Base-by-base conservation (phyloP, 1,284 basidiomycete species). In the Trichosporon sp. region DNA sequence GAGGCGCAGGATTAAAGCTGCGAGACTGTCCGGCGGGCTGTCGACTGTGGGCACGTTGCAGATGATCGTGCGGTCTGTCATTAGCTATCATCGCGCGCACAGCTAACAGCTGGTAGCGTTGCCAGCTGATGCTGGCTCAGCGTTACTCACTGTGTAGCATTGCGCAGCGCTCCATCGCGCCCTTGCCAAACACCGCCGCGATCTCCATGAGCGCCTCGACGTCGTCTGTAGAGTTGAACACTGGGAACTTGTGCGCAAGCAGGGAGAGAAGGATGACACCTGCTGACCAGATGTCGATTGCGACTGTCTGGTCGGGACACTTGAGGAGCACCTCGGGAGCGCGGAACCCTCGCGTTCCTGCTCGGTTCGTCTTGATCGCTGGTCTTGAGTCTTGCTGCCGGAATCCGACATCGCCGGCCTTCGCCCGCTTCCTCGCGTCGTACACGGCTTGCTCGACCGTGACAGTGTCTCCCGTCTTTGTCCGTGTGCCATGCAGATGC, bases 281-380 rank as follows among this genome's bases (percentile, higher is more conserved):
- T 1, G 90, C 93, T 1, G 96, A 92, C 96, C 96, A 99, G 54
- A 98, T 90, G 80, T 99, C 96, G 78, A 99, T 91, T 10, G 96
- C 96, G 72, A 93, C 93, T 4, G 91, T 92, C 84, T 99, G 96
- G 76, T 95, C 92, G 21, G 91, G 90, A 77, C 96, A 99, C 84
- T 99, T 99, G 65, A 99, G 85, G 32, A 99, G 84, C 10, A 99
- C 97, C 79, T 99, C 97, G 0, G 96, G 96, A 0, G 96, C 96
- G 70, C 96, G 90, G 83, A 99, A 99, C 0, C 96, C 97, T 79
- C 96, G 86, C 6, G 96, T 99, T 1, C 96, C 96, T 0, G 96
- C 97, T 69, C 96, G 90, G 80, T 99, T 99, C 4, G 97, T 96
- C 80, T 96, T 96, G 67, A 94, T 93, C 65, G 88, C 86, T 0